Base-by-base conservation (phyloP, 1,139 yeast species). In the Suhomyces bokatorum region DNA sequence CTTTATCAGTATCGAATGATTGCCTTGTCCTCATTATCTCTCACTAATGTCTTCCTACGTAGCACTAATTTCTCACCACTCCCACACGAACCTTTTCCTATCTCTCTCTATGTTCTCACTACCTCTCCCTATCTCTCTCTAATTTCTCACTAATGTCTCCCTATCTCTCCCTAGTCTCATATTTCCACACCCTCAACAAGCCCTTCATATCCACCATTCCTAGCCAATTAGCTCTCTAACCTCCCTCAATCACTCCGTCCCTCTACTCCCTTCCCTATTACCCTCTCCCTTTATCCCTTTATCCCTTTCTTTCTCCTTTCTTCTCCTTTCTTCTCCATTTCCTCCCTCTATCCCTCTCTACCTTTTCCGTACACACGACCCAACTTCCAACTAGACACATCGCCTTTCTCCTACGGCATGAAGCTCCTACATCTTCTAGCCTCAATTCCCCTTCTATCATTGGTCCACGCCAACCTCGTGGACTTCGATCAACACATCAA, bases 401-500 rank as follows among this genome's bases (percentile, higher is more conserved):
- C 27, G 14, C 12, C 15, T 22, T 27, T 22, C 16, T 34, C 15
- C 28, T 24, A 22, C 13, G 30, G 40, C 40, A 36, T 35, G 42
- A 27, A 16, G n/a, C 43, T 36, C 34, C 40, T 35, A 37, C 29
- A 37, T 29, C 29, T 35, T 13, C 27, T 37, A 17, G 32, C 37
- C n/a, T 14, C 40, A 20, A 10, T 33, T n/a, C 24, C 43, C 5
- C 32, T 36, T 14, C 15, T 37, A 12, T n/a, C 51, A 17, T 27
- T 50, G 35, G 56, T 44, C 13, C 35, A 55, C 5, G 84, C 83
- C 36, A 81, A 82, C 54, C 67, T 67, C 52, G 83, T 75, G 41
- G 57, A 58, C 24, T 70, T 86, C 51, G 76, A 78, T 42, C 65
- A 75, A 13, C 62, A 64, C 8, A 57, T 64, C 32, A 56, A 63